Evolutionary conservation across 2,329 filamentous ascomycete genomes (phyloP), one percentile per base, ranked within the genome.

Genomic region (Cladobotryum protrusum): DNA sequence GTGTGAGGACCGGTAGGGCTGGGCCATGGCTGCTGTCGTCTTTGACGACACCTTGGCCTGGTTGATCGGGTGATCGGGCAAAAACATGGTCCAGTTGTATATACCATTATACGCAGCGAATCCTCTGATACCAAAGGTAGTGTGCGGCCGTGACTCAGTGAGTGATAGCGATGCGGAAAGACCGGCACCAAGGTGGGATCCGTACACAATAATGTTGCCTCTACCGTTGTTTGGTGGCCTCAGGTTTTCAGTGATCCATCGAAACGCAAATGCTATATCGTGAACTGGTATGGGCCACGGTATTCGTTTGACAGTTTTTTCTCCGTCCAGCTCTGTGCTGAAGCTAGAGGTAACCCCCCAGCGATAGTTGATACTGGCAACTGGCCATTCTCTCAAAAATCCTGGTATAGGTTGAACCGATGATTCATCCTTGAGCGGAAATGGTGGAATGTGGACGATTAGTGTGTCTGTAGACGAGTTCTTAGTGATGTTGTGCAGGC

Each of bases 21-120:
- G 57, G 8, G 46, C 14, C 18, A 20, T n/a, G 13, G 29, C 24
- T 17, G 37, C 42, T 18, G 18, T 33, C 13, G 29, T 36, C 35
- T 41, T 47, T 8, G 17, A 20, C 34, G 29, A 18, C 11, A 35
- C 50, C 46, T 56, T 61, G 14, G 39, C 47, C 12, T 43, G 49
- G 56, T 79, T 73, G 53, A 73, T 63, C 6, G 68, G 70, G 50
- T 82, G 76, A 54, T 76, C 72, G 0, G 76, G 76, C 11, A 81
- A 69, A 52, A 83, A 79, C 61, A 71, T 77, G 50, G 79, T 81
- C 82, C 81, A 85, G 66, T 85, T 77, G 65, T 81, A 85, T 51
- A 85, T 72, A 39, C 79, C 81, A 55, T 85, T 81, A 63, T 76
- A 76, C 7, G 74, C 72, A 14, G 80, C 65, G 32, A 82, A 62